Base-by-base conservation (phyloP, 768 basidiomycete genomes). In the Podaxis sp. region DNA sequence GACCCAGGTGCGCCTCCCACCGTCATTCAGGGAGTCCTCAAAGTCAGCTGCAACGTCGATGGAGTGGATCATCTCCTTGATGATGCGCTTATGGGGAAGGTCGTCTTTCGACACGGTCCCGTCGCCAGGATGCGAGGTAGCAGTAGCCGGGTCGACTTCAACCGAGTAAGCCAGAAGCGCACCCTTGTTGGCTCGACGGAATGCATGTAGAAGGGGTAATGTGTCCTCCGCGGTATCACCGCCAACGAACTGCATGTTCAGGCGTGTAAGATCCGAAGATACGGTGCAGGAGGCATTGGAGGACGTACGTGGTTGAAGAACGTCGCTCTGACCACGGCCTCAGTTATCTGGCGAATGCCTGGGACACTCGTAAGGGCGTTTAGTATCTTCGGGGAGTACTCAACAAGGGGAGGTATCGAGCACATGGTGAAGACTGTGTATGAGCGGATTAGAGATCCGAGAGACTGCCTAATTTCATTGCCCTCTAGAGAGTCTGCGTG, bases 391-490 rank as follows among this genome's bases (percentile, higher is more conserved):
- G 93, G 93, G 0, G 93, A 85, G 63, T 84, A 75, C 68, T 96
- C 91, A 30, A 96, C 89, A 12, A 97, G 76, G 0, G 78, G 67
- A 2, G 95, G 91, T 24, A 91, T 76, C 4, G 93, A 93, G 70
- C 88, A 90, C 72, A 92, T 80, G 5, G 89, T 81, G 76, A 91
- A 96, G 30, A 96, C 94, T 36, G 89, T 71, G 69, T 95, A 96
- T 1, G 92, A 77, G 42, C 94, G 84, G 52, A 92, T 63, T 22
- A 68, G 60, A 52, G 59, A 52, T 33, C 59, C 57, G 30, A 68
- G 55, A 28, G 67, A 57, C 26, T 61, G 63, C n/a, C 54, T 52
- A n/a, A 55, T 49, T 15, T 55, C 55, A 28, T 57, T 49, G 17
- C 44, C 54, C 13, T 63, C 54, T 8, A 51, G 30, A 15, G 54